Conservation (phyloP, 352 stramenopile genomes). For the Globisporangium orthogonon region DNA sequence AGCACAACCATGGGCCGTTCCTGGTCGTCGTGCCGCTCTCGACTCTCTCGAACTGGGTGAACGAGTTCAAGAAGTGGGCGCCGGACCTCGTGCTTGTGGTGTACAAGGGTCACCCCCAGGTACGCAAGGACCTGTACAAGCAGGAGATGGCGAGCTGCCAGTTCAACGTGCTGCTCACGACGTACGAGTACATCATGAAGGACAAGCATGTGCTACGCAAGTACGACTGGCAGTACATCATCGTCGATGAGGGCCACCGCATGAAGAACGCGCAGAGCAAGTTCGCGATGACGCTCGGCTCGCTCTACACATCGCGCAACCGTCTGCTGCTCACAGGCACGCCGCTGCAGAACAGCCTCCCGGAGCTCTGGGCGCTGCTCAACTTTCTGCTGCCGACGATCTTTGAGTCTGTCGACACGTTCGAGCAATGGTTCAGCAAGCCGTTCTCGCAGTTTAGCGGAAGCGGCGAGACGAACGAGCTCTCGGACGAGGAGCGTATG, state of each 20-base stretch:
- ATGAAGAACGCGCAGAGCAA: slow-evolving; percentile 92
- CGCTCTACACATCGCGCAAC: slow-evolving; percentile 78
- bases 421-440: slow-evolving; percentile 89
- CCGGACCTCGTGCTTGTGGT: slow-evolving; percentile 95
- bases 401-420: slow-evolving; percentile 88
- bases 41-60: slow-evolving; percentile 93
- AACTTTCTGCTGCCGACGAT: slow-evolving; percentile 92
- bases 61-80: slow-evolving; percentile 94
- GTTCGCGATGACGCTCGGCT: slow-evolving; percentile 82
- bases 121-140: slow-evolving; percentile 75
- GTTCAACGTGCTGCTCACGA: slow-evolving; percentile 92
- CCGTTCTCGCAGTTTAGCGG: slow-evolving; percentile 79
- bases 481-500: slow-evolving; percentile 87
- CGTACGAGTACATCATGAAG: slow-evolving; percentile 93
- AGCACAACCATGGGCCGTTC: slow-evolving; percentile 92
- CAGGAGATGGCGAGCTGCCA: slow-evolving; percentile 82
- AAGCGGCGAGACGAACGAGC: slow-evolving; percentile 69
- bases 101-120: slow-evolving; percentile 88
- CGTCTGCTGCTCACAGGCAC: slow-evolving; percentile 98
- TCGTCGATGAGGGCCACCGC: slow-evolving; percentile 93
- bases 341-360: slow-evolving; percentile 96
- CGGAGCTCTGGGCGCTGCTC: slow-evolving; percentile 90
- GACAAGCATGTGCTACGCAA: slow-evolving; percentile 84
- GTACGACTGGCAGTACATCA: slow-evolving; percentile 91
- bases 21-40: slow-evolving; percentile 97